Conservation (phyloP, 345 rosid species). For the Eucalyptus dawsonii region DNA sequence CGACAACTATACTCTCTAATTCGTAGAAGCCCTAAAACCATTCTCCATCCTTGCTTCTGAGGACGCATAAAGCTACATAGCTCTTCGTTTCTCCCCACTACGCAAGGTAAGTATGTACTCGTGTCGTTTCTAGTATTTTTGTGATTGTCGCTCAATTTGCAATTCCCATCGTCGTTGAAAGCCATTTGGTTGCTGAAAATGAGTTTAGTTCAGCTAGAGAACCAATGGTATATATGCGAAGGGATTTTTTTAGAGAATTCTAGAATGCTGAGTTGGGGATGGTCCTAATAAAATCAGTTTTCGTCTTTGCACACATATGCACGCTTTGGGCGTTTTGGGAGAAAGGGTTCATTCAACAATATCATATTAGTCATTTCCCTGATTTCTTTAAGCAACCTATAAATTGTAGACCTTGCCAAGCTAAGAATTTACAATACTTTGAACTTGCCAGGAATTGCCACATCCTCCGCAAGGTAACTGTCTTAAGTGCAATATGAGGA, state of each 20-base stretch:
- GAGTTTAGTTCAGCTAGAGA: not conserved
- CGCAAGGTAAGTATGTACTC: not conserved
- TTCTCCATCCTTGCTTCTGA: not conserved
- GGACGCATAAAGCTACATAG: not conserved
- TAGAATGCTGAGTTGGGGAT: too few relatives aligned
- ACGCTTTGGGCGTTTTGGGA: too few relatives aligned
- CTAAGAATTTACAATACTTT: too few relatives aligned
- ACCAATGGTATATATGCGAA: too few relatives aligned
- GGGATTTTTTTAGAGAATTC: too few relatives aligned
- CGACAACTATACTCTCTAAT: not conserved
- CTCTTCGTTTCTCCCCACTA: not conserved
- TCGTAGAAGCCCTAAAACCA: not conserved
- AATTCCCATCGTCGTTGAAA: not conserved
- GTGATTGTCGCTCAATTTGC: not conserved
- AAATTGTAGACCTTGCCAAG: too few relatives aligned
- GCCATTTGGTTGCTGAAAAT: not conserved
- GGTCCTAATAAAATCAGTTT: too few relatives aligned
- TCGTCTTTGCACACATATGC: too few relatives aligned
- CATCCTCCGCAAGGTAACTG: too few relatives aligned
- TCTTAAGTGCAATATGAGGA: too few relatives aligned
- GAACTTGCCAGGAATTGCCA: too few relatives aligned
- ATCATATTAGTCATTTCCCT: not conserved
- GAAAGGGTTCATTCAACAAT: not conserved
- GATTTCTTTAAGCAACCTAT: too few relatives aligned
- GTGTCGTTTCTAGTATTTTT: not conserved